Evolutionary conservation across 2,329 filamentous ascomycete species (phyloP).

Genomic region (Fusarium nelsonii): DNA sequence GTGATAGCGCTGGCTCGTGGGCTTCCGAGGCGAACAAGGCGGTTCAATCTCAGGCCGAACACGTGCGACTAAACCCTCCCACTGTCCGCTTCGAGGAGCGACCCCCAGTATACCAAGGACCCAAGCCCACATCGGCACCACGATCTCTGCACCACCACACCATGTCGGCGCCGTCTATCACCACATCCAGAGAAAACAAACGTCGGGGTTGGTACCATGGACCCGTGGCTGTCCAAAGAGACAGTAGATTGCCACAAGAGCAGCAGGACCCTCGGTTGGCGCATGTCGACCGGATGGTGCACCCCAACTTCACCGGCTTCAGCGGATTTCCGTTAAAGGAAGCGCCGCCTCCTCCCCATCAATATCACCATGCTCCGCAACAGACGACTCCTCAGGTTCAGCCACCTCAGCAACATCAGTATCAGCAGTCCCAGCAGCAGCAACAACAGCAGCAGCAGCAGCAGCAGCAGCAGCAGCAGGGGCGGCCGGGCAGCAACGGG

Average conservation of each 20-base stretch:
- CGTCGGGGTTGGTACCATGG: constrained; percentile 80
- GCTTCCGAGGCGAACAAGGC: constrained; percentile 68
- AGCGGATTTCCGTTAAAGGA: constrained; percentile 62
- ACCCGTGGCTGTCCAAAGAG: constrained; percentile 56
- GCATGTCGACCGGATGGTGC: constrained; percentile 68
- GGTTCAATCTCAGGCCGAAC: constrained; percentile 67
- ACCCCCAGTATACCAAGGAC: constrained; percentile 52
- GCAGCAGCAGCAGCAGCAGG: constrained; percentile 50
- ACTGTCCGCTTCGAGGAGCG: constrained; percentile 69
- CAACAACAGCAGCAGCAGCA: constrained; percentile 33
- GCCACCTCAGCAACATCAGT: constrained; percentile 24
- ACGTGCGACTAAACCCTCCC: constrained; percentile 59
- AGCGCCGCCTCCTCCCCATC: constrained; percentile 46
- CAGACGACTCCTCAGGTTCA: constrained; percentile 27
- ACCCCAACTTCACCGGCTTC: constrained; percentile 67
- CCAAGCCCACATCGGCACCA: constrained; percentile 47
- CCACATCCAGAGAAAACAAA: constrained; percentile 70
- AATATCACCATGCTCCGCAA: constrained; percentile 35
- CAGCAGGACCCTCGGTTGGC: constrained; percentile 53
- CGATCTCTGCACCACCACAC: constrained; percentile 66
- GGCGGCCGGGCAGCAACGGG: constrained; percentile 49
- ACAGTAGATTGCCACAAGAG: constrained; percentile 48
- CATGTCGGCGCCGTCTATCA: constrained; percentile 68
- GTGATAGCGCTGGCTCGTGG: constrained; percentile 67
- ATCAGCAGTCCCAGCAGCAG: constrained; percentile 37